Evolutionary conservation across 371 early-diverging fungal species (phyloP), one percentile per base, ranked within the genome.

Genomic region (Rhizopus sp.): DNA sequence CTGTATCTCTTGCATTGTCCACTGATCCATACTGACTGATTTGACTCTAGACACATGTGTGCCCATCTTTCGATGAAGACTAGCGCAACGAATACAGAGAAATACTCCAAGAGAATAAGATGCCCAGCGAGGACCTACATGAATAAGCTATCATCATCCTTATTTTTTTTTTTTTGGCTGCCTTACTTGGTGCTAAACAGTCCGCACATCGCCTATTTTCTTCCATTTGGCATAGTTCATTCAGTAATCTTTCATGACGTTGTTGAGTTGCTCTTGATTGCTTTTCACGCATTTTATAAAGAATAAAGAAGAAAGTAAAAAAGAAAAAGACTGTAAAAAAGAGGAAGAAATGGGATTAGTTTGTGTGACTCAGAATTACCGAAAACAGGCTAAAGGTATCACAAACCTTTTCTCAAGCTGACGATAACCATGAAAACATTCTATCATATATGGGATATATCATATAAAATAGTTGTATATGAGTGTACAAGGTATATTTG

Each of bases 41-140:
- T 93, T 96, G 46, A 98, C 93, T 66, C 93, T 92, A 44, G 94
- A 87, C 59, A 96, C 92, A 58, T 95, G 96, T 1, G 95, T 96
- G 37, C 96, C 96, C 82, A 96, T 87, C 62, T 89, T 89, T 23
- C 98, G 82, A 64, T 98, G 98, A 56, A 94, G 77, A 29, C 97
- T 93, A 33, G 89, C 91, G 76, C 98, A 98, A 2, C 95, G 86
- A 41, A 97, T 94, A 74, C 98, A 98, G 31, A 98, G 63, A 67
- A 98, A 97, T 37, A 95, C 80, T 13, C 98, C 97, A 29, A 97
- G 70, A 55, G 95, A 94, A 86, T 88, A 92, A 6, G 94, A 94
- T 15, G 96, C 95, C 97, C 97, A 97, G 31, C 96, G 93, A 50
- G 98, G 95, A 53, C 90, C 96, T 96, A 81, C 6, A n/a, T 10